Evolutionary conservation across 441 rosid species (phyloP).

Genomic region (Macaranga tanarius): DNA sequence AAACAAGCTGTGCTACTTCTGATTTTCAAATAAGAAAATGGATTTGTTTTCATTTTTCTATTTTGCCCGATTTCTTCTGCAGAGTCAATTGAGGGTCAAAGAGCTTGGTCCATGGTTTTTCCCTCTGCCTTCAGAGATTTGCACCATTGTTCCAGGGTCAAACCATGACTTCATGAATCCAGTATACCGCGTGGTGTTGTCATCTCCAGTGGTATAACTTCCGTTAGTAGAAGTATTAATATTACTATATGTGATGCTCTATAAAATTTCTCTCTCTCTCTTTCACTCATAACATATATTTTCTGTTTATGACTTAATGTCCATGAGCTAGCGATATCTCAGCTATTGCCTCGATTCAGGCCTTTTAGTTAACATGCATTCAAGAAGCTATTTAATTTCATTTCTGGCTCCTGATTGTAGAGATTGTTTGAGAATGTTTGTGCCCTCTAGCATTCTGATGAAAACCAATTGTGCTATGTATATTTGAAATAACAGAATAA

Average conservation of each 20-base stretch:
- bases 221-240: slow-evolving; percentile 14
- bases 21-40: slow-evolving; percentile 1
- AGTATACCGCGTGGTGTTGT: slow-evolving; percentile 67
- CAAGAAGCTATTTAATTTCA: background rate
- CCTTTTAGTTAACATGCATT: background rate
- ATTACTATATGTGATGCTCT: slow-evolving; percentile 8
- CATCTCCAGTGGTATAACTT: slow-evolving; percentile 86
- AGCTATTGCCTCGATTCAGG: background rate
- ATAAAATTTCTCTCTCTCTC: slow-evolving; percentile 6
- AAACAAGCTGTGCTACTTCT: background rate
- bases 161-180: slow-evolving; percentile 72
- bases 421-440: background rate
- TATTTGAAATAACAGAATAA: background rate
- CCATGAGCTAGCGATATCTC: background rate
- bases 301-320: background rate
- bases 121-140: slow-evolving; percentile 63
- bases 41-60: slow-evolving; percentile 12
- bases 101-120: slow-evolving; percentile 82
- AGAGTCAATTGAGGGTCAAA: slow-evolving; percentile 46
- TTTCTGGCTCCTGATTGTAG: background rate
- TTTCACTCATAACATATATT: background rate
- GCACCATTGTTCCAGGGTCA: slow-evolving; percentile 71
- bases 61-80: slow-evolving; percentile 31
- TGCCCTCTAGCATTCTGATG: background rate
- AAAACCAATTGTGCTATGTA: background rate